Base-by-base conservation (phyloP, 257 asterid species). In the Perilla frutescens region DNA sequence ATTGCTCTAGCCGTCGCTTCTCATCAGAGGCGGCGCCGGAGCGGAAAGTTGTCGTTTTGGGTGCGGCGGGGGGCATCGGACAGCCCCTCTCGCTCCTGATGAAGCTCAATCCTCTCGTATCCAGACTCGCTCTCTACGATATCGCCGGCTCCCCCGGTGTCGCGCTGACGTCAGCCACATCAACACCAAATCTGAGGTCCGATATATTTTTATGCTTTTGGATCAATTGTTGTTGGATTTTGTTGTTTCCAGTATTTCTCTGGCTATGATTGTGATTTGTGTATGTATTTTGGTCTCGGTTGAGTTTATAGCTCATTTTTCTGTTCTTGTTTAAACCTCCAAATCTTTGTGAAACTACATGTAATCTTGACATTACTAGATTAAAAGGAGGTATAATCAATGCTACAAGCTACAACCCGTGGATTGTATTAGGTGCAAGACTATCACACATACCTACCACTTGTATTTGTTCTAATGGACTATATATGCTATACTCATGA, bases 1-100 rank as follows among this genome's bases (percentile, higher is more conserved):
- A 3, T 61, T 41, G 50, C 48, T 65, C 67, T 4, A 26, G 34
- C 66, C 91, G 96, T 11, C 77, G 83, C 10, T 87, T 85, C 79
- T 47, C 91, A 13, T 87, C 96, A 26, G 84, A 50, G 47, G 10
- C 97, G 34, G 82, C 86, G 14, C 94, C 89, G 71, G 96, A 83
- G 57, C 77, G 97, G 70, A 92, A 92, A 67, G 96, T 91, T 0
- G 86, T 90, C 56, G 59, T 93, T 61, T 78, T 93, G 71, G 98
- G 98, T 3, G 98, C 97, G 32, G 96, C 96, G 41, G 97, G 97
- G 0, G 97, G 97, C 54, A 93, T 91, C 80, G 98, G 98, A 0
- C 97, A 93, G 85, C 96, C 98, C 3, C 68, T 93, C 3, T 78
- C 97, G 8, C 88, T 93, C 39, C 86, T 93, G 13, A 92, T 90